Conservation (phyloP, 176 grass and related monocot species). For the Ampelocalamus luodianensis region DNA sequence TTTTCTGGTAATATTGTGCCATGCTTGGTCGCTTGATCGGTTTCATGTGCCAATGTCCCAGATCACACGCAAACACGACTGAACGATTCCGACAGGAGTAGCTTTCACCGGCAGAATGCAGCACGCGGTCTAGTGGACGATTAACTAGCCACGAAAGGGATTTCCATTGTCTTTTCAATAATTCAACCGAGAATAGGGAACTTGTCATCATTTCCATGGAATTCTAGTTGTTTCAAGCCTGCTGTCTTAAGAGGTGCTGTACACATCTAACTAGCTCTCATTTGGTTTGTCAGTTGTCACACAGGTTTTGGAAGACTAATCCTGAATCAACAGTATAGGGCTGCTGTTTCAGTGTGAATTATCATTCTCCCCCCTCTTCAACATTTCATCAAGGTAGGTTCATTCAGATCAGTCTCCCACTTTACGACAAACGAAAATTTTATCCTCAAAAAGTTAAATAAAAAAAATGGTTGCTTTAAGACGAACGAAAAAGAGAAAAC, state of each 20-base stretch:
- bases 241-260: not conserved
- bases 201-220: not conserved
- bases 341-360: not conserved
- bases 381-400: constrained; percentile 1
- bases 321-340: not conserved
- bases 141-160: not conserved
- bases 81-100: not conserved
- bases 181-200: not conserved
- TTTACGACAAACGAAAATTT: no score
- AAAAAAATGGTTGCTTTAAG: constrained; percentile 20
- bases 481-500: not conserved
- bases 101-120: not conserved
- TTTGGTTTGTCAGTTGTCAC: not conserved
- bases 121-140: not conserved
- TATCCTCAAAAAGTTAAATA: no score
- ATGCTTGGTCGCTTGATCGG: not conserved
- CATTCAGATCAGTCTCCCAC: not conserved
- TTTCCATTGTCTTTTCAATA: not conserved
- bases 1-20: no score
- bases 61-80: not conserved
- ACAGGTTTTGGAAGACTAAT: not conserved
- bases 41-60: not conserved
- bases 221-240: not conserved
- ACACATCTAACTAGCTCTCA: not conserved
- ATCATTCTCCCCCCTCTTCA: not conserved